Base-by-base conservation (phyloP, 108 stramenopile genomes). In the Schizochytrium sp. region DNA sequence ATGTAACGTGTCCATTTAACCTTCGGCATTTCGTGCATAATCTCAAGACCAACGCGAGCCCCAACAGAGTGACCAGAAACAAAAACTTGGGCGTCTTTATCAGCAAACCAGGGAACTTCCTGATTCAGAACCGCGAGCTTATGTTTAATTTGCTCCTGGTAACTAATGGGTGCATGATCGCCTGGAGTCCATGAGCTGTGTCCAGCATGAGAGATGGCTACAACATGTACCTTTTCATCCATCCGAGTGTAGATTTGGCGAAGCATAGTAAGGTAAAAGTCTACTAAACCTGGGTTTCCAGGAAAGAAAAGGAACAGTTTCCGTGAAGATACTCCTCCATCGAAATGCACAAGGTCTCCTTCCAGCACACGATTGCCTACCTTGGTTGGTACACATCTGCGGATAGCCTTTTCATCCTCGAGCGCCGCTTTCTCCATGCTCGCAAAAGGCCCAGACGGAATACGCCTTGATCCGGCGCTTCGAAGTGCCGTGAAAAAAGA, bases 101-200 rank as follows among this genome's bases (percentile, higher is more conserved):
- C 76, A 10, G 49, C 53, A 10, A 55, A 55, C 76, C 76, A 83
- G 17, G 76, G 47, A 5, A 10, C 13, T 53, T 55, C 53, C 53
- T 83, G 47, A 0, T 40, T n/a, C 15, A 83, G 3, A n/a, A 83
- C 47, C 15, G 45, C 45, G n/a, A 83, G 38, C 3, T 83, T 83
- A 53, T 83, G 76, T 53, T 83, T 12, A 53, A 83, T 83, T 53
- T 83, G 76, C 76, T 17, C 76, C 50, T 83, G 50, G 76, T 83
- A 83, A 47, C 50, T n/a, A 10, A 83, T 55, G 1, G 64, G 64
- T 2, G 28, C 50, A 40, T 49, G 53, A 38, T 55, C 53, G 10
- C 76, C 76, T 1, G 47, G 76, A n/a, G 50, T 83, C 76, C 50
- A 55, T 17, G 50, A 47, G 50, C 50, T 55, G 76, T 83, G 76